Percentiles rank a stretch among this genome's conserved stretches.
phyloP scores from a whole-genome alignment of 352 stramenopile genomes.

The Globisporangium emineosum region DNA sequence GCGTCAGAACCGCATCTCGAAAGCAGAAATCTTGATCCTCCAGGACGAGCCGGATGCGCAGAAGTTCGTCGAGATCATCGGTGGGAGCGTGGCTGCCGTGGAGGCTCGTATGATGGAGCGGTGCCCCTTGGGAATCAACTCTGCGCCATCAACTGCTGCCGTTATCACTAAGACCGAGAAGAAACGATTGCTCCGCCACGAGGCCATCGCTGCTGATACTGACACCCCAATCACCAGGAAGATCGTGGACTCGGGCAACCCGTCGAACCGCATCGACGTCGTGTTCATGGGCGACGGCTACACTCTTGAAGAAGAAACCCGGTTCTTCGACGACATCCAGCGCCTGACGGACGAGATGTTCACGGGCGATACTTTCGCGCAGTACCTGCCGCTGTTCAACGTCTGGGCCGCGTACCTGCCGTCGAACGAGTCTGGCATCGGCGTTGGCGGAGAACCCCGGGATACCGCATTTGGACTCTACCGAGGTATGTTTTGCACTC shows the following conservation, averaged over 20 bases:
- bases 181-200: background rate
- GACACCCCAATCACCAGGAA: conserved; percentile 15
- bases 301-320: conserved; percentile 21
- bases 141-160: background rate
- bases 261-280: conserved; percentile 36
- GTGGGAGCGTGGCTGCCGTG: conserved; percentile 12
- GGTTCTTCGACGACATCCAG: conserved; percentile 36
- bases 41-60: conserved; percentile 9
- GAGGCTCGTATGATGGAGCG: background rate
- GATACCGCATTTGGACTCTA: conserved; percentile 29
- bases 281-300: conserved; percentile 50
- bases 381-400: conserved; percentile 32
- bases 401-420: conserved; percentile 25
- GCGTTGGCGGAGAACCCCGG: conserved; percentile 13
- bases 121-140: background rate
- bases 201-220: background rate
- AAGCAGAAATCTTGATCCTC: conserved; percentile 13
- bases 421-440: conserved; percentile 24
- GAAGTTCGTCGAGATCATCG: conserved; percentile 19
- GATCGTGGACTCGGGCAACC: conserved; percentile 36
- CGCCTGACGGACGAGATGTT: conserved; percentile 40
- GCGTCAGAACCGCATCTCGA: conserved; percentile 18
- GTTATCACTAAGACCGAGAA: background rate
- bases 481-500: conserved; percentile 10
- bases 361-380: conserved; percentile 24